Conservation (phyloP, 2,329 filamentous ascomycete genomes). For the Cytospora piceae region DNA sequence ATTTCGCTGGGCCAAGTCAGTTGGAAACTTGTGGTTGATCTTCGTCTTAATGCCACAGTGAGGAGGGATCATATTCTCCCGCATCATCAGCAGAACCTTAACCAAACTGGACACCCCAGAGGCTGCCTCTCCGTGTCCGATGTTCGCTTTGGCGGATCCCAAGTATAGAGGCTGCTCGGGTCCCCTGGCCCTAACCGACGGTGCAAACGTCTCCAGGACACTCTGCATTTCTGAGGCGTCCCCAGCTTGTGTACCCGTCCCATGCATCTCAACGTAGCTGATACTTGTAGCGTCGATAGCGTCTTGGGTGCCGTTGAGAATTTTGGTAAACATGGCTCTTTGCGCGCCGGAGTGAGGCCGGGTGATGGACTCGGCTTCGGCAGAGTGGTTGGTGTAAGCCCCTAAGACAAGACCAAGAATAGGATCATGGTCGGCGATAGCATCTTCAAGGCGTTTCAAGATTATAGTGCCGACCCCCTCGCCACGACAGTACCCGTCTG, state of each 20-base stretch:
- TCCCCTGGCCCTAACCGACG: conserved; percentile 49
- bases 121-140: conserved; percentile 30
- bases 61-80: conserved; percentile 30
- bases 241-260: conserved; percentile 80
- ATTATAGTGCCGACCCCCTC: conserved; percentile 52
- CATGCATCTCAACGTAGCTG: conserved; percentile 87
- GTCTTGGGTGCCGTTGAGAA: conserved; percentile 64
- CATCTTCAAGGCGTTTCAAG: conserved; percentile 52
- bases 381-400: conserved; percentile 65
- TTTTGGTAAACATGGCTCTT: conserved; percentile 68
- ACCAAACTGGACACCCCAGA: conserved; percentile 31
- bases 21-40: conserved; percentile 36
- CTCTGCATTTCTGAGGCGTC: conserved; percentile 82
- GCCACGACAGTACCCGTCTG: conserved; percentile 56
- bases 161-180: conserved; percentile 53
- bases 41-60: conserved; percentile 34
- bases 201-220: conserved; percentile 61
- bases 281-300: conserved; percentile 76
- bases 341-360: conserved; percentile 73
- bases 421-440: conserved; percentile 51
- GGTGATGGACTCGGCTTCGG: conserved; percentile 64
- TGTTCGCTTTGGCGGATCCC: conserved; percentile 57
- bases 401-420: conserved; percentile 41
- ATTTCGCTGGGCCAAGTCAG: conserved; percentile 10
- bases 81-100: conserved; percentile 33